Evolutionary conservation across 208 protist species (phyloP), one percentile per base, ranked within the genome.

Genomic region (Herpetomonas samuelpessoai): DNA sequence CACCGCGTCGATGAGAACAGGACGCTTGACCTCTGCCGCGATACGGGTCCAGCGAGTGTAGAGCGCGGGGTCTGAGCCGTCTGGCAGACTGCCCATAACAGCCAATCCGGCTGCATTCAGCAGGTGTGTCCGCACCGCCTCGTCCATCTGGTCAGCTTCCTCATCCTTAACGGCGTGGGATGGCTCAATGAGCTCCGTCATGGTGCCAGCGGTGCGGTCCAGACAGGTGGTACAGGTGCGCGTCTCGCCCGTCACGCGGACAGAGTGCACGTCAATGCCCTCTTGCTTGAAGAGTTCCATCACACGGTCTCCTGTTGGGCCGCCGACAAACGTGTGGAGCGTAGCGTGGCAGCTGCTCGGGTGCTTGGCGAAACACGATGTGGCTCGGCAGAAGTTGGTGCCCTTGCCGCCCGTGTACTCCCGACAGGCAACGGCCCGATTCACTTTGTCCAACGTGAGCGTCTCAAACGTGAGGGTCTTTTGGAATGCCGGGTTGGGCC

Each of bases 101-200:
- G 57, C 19, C n/a, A 31, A 14, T 14, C 38, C 29, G 16, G 35
- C 57, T 9, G 44, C 57, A 30, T 35, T 21, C 4, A 14, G 28
- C 10, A 54, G 26, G 25, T 25, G 28, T 26, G 9, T 25, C 10
- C 49, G 25, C 10, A 28, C 49, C 25, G 39, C 12, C 6, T 57
- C 22, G 14, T 41, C 35, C 35, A 41, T 41, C 35, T 41, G 9
- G 9, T 6, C 14, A 14, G 35, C 35, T 41, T 6, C 35, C 9
- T 41, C 35, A 41, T 41, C 35, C 9, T 6, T 14, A 14, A 41
- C 35, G 35, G 35, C 35, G 21, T 48, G 38, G 10, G 65, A 76
- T 14, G 74, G 65, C 57, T 69, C 61, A 41, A 81, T 73, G 19
- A 81, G 70, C 57, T 73, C 74, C 39, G 61, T 76, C 74, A 81